phyloP scores from a whole-genome alignment of 495 filamentous ascomycete genomes.

The Penicillium lividum region DNA sequence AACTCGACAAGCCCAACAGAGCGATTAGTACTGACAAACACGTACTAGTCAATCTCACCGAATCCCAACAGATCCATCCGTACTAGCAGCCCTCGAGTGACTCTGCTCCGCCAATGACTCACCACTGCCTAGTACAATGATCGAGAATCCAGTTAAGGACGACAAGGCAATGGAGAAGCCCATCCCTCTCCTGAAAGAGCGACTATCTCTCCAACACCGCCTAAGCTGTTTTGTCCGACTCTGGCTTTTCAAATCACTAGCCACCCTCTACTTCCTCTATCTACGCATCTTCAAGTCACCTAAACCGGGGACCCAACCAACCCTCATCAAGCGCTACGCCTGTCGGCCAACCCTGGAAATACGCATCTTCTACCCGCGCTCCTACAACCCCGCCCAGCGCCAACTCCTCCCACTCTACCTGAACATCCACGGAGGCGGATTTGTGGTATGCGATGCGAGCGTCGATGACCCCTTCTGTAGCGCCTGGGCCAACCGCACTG shows the following conservation, averaged over 20 bases:
- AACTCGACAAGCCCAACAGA: background rate
- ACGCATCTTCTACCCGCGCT: constrained; percentile 37
- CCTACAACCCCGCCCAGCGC: constrained; percentile 24
- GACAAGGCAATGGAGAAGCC: background rate
- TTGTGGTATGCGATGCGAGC: constrained; percentile 26
- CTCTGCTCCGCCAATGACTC: background rate
- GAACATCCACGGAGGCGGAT: constrained; percentile 43
- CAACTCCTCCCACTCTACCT: constrained; percentile 34
- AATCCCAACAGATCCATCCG: background rate
- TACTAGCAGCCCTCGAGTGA: background rate
- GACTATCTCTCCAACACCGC: constrained; percentile 3
- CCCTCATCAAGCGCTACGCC: constrained; percentile 34
- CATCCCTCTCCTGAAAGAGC: constrained; percentile 4
- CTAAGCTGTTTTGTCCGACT: background rate
- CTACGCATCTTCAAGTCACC: constrained; percentile 15
- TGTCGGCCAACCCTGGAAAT: constrained; percentile 30
- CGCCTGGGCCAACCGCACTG: constrained; percentile 28
- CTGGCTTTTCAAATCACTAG: constrained; percentile 22
- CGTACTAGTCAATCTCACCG: background rate
- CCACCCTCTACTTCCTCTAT: constrained; percentile 18
- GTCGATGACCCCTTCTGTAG: constrained; percentile 36
- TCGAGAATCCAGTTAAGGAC: background rate
- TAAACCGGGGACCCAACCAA: constrained; percentile 22
- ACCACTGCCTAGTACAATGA: background rate
- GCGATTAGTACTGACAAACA: background rate